Evolutionary conservation across 441 rosid genomes (phyloP).

Genomic region (Populus trichocarpa): DNA sequence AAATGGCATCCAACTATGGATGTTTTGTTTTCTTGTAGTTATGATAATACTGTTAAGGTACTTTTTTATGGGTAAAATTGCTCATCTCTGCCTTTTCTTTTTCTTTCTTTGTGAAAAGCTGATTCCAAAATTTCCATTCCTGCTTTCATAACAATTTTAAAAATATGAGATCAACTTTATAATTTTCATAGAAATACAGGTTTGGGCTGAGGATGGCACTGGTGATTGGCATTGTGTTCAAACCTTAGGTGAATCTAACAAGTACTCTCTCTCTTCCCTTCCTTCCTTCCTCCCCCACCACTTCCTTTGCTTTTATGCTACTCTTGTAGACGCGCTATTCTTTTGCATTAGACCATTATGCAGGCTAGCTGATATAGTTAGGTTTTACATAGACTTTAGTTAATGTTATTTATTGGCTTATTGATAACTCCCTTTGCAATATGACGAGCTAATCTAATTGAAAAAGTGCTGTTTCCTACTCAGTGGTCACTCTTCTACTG

Average conservation of each 20-base stretch:
- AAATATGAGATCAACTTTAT: background rate
- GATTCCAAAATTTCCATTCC: background rate
- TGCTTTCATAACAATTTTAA: background rate
- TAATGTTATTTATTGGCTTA: slow-evolving; percentile 4
- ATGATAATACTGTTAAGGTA: slow-evolving; percentile 44
- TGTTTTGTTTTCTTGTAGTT: slow-evolving; percentile 56
- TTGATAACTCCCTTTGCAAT: slow-evolving; percentile 2
- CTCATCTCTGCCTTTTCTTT: background rate
- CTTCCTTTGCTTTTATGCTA: background rate
- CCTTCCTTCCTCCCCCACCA: background rate
- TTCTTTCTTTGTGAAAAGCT: background rate
- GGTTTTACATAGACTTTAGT: too few species aligned
- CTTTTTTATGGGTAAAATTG: slow-evolving; percentile 49
- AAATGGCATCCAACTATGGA: slow-evolving; percentile 95
- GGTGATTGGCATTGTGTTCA: slow-evolving; percentile 82
- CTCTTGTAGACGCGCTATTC: too few species aligned
- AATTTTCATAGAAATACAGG: slow-evolving; percentile 34
- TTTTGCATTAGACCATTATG: too few species aligned
- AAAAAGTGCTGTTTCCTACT: slow-evolving; percentile 13
- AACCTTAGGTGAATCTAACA: slow-evolving; percentile 70
- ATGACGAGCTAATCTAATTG: background rate
- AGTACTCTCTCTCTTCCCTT: slow-evolving; percentile 31
- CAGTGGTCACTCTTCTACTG: slow-evolving; percentile 91
- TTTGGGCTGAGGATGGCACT: slow-evolving; percentile 84
- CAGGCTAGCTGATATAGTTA: too few species aligned